Evolutionary conservation across 441 rosid species (phyloP).

Genomic region (Theobroma grandiflorum): DNA sequence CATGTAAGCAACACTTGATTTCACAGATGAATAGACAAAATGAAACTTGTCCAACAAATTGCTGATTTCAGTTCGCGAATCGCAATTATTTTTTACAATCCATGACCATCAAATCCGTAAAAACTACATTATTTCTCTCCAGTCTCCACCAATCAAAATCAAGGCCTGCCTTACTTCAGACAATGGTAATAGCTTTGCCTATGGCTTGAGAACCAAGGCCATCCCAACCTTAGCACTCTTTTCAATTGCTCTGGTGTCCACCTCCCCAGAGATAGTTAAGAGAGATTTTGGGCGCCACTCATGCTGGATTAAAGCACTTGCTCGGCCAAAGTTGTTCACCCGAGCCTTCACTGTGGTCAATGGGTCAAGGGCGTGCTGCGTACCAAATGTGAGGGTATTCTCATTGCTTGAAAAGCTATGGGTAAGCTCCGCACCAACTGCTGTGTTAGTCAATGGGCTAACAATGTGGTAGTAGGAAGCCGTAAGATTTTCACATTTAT

Average conservation of each 20-base stretch:
- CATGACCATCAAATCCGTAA: slow-evolving; percentile 25
- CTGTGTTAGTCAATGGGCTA: slow-evolving; percentile 81
- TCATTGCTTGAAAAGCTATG: slow-evolving; percentile 86
- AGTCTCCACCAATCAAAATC: slow-evolving; percentile 13
- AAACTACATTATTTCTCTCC: slow-evolving; percentile 45
- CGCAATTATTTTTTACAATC: slow-evolving; percentile 43
- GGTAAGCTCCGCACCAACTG: slow-evolving; percentile 93
- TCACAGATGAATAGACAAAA: neutral
- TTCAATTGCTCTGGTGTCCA: slow-evolving; percentile 91
- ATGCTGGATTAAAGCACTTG: slow-evolving; percentile 91
- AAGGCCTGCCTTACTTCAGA: slow-evolving; percentile 12
- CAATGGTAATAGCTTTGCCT: slow-evolving; percentile 23
- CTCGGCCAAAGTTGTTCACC: slow-evolving; percentile 82
- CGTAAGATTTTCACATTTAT: slow-evolving; percentile 72
- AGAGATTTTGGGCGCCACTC: slow-evolving; percentile 92
- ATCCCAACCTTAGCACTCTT: slow-evolving; percentile 92
- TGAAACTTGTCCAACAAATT: slow-evolving; percentile 21
- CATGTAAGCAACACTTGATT: slow-evolving; percentile 9
- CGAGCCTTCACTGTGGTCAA: slow-evolving; percentile 90
- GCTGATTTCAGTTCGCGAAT: slow-evolving; percentile 34
- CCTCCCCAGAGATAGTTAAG: slow-evolving; percentile 88
- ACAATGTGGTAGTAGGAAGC: slow-evolving; percentile 92
- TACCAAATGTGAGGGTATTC: slow-evolving; percentile 79
- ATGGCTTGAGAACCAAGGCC: slow-evolving; percentile 89
- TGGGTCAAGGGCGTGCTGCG: slow-evolving; percentile 90